A percentile compares a stretch with the other conserved stretches of the same genome.
phyloP scores from a whole-genome alignment of 2,329 filamentous ascomycete genomes.

The Xylariales sp. region DNA sequence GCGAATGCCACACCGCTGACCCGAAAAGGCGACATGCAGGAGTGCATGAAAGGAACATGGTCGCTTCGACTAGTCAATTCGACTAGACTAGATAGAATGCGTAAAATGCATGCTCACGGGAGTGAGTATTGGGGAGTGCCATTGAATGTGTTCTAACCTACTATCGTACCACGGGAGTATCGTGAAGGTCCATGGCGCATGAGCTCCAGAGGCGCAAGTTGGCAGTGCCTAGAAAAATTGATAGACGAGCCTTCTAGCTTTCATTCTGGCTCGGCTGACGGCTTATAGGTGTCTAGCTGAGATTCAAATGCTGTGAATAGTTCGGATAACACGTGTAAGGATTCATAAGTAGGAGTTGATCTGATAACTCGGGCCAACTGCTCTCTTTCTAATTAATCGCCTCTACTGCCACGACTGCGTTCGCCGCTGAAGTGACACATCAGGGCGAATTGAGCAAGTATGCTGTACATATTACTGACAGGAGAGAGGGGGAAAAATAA shows the following conservation, averaged over 20 bases:
- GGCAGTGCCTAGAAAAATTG: conserved; percentile 6
- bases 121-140: conserved; percentile 20
- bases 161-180: conserved; percentile 21
- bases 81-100: conserved; percentile 38
- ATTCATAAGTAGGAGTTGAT: neutral
- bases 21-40: conserved; percentile 48
- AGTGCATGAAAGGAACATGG: conserved; percentile 42
- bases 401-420: conserved; percentile 25
- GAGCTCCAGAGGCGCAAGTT: conserved; percentile 6
- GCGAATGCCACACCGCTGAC: conserved; percentile 48
- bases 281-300: conserved; percentile 10
- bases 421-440: conserved; percentile 18
- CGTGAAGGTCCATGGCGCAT: conserved; percentile 26
- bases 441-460: conserved; percentile 10
- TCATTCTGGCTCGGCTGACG: neutral
- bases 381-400: neutral
- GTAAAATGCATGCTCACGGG: conserved; percentile 37
- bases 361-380: conserved; percentile 11
- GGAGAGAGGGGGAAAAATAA: neutral
- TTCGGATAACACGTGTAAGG: conserved; percentile 17
- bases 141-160: conserved; percentile 12
- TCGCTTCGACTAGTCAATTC: conserved; percentile 38
- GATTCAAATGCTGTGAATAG: conserved; percentile 11
- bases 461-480: conserved; percentile 17
- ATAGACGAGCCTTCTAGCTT: conserved; percentile 3